Evolutionary conservation across 2,329 filamentous ascomycete genomes (phyloP).

Genomic region (Cladosporium sp.): DNA sequence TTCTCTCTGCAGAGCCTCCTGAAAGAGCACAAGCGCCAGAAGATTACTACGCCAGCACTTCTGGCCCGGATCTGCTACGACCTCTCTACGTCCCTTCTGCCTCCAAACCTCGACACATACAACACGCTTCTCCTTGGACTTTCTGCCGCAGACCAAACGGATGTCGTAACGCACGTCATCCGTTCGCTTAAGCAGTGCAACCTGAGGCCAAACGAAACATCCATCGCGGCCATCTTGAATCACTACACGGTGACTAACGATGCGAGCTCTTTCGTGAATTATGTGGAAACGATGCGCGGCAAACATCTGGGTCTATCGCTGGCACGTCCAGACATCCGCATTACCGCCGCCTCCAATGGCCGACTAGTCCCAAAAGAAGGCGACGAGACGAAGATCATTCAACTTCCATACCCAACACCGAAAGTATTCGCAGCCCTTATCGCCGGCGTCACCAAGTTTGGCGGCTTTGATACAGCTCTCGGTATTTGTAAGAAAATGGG

Average conservation of each 20-base stretch:
- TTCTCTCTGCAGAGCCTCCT: slow-evolving; percentile 22
- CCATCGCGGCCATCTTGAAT: slow-evolving; percentile 37
- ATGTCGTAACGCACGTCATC: slow-evolving; percentile 23
- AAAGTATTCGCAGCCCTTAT: slow-evolving; percentile 41
- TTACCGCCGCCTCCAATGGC: slow-evolving; percentile 26
- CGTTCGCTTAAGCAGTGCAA: slow-evolving; percentile 29
- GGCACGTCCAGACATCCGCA: slow-evolving; percentile 34
- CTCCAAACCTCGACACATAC: slow-evolving; percentile 63
- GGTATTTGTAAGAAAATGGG: slow-evolving; percentile 40
- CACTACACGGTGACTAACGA: slow-evolving; percentile 34
- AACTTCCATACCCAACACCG: slow-evolving; percentile 41
- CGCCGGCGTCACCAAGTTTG: slow-evolving; percentile 39
- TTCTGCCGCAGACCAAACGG: slow-evolving; percentile 33
- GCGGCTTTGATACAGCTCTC: slow-evolving; percentile 41
- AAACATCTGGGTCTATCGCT: slow-evolving; percentile 35
- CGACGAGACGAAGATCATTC: slow-evolving; percentile 31
- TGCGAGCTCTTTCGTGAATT: slow-evolving; percentile 33
- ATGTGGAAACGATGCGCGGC: slow-evolving; percentile 41
- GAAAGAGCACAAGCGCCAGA: slow-evolving; percentile 16
- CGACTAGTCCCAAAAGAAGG: slow-evolving; percentile 18
- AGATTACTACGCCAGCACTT: slow-evolving; percentile 18
- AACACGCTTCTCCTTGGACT: slow-evolving; percentile 68
- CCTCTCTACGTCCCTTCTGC: slow-evolving; percentile 56
- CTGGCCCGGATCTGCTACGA: slow-evolving; percentile 54
- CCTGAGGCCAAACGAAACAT: slow-evolving; percentile 44